Conservation (phyloP, 352 stramenopile species). For the Blastocystis sp. region DNA sequence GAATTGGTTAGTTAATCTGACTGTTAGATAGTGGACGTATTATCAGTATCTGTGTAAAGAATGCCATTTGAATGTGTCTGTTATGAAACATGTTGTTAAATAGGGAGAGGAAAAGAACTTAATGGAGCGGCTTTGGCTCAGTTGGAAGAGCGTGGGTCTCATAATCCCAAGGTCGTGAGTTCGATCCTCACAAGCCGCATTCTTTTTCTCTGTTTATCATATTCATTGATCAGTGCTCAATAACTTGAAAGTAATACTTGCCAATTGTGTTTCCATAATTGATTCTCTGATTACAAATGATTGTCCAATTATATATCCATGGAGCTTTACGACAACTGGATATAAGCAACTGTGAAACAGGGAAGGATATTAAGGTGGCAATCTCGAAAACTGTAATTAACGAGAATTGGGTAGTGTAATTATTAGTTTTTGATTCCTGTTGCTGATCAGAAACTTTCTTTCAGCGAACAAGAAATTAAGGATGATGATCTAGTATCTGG, state of each 20-base stretch:
- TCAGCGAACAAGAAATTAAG: slow-evolving; percentile 3
- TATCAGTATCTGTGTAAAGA: not conserved
- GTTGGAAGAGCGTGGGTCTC: slow-evolving; percentile 57
- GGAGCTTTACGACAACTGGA: not conserved
- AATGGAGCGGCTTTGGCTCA: slow-evolving; percentile 55
- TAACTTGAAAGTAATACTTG: too few relatives aligned
- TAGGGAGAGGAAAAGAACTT: too few relatives aligned
- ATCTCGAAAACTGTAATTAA: slow-evolving; percentile 21
- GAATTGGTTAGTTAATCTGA: not conserved
- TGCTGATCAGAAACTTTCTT: slow-evolving; percentile 23
- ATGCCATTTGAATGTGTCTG: not conserved
- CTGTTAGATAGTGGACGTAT: not conserved
- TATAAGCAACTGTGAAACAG: slow-evolving; percentile 5
- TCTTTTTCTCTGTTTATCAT: slow-evolving; percentile 26
- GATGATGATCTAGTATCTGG: not conserved
- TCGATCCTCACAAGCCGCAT: slow-evolving; percentile 61
- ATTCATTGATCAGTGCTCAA: too few relatives aligned
- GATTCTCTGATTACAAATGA: slow-evolving; percentile 16
- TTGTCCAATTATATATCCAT: slow-evolving; percentile 40
- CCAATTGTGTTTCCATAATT: not conserved
- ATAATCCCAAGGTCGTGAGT: slow-evolving; percentile 61
- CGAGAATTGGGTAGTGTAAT: not conserved
- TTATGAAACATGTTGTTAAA: not conserved
- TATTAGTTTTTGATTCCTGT: slow-evolving; percentile 50
- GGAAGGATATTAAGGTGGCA: slow-evolving; percentile 37